Base-by-base conservation (phyloP, 352 stramenopile species). In the Globisporangium paroecandrum region DNA sequence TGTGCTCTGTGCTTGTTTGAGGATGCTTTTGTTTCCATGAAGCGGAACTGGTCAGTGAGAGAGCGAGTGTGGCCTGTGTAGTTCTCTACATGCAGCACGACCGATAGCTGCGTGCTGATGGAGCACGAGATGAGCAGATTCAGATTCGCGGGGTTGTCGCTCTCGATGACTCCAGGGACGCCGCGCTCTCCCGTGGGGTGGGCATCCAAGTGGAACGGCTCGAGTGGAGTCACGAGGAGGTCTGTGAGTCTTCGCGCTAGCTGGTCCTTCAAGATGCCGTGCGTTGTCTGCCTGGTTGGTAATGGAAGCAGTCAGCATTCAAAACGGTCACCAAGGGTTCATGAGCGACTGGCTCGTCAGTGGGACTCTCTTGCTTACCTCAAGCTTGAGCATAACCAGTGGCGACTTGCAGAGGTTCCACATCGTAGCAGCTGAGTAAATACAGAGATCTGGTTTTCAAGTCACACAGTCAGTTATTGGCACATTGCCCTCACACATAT, bases 371-470 rank as follows among this genome's bases (percentile, higher is more conserved):
- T 34, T 7, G 29, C 0, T 32, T 3, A 83, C 77, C 82, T 93
- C 85, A n/a, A 91, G 73, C 46, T 89, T 89, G 22, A 93, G 69
- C 29, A 91, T 49, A 4, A 93, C 49, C 25, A 82, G 66, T 4
- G 81, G 82, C 5, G 82, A 82, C 60, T 93, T 93, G 63, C 69
- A 81, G 55, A 91, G 62, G 67, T 91, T 91, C 85, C 85, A 93
- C 22, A 90, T 73, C 15, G 69, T 79, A 12, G 75, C 78, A 6
- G 82, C 83, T 3, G 79, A 73, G 47, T 82, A 90, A 6, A 84
- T 68, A 4, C 66, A 65, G 4, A 89, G 62, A n/a, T 90, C 78
- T 65, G 27, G 7, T 29, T 24, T n/a, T 9, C 22, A 29, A 59
- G 15, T 24, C 1, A 49, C 5, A 9, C 4, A 8, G 41, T 49